Conservation (phyloP, 2,329 filamentous ascomycete species). For the Ophiostoma sp. region DNA sequence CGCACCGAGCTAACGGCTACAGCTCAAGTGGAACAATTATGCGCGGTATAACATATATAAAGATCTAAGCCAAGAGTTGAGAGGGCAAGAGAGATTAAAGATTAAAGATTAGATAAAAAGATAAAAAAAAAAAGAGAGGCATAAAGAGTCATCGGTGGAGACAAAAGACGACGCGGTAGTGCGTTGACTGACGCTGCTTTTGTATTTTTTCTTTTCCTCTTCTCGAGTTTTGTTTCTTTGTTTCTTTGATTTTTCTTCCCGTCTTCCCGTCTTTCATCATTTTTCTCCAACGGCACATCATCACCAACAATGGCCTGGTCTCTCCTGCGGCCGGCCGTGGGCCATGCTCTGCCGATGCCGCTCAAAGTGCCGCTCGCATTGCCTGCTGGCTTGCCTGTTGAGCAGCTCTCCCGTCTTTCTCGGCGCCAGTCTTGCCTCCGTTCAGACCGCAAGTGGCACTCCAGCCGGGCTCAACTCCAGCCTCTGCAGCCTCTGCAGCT, state of each 20-base stretch:
- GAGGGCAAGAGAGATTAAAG: background rate
- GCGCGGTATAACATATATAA: background rate
- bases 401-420: constrained; percentile 25
- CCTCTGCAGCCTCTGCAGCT: too few relatives aligned
- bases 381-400: constrained; percentile 18
- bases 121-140: background rate
- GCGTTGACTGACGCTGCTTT: background rate
- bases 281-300: background rate
- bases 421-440: constrained; percentile 1
- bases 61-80: background rate
- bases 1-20: background rate
- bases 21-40: constrained; percentile 6
- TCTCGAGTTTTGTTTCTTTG: background rate
- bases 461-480: background rate
- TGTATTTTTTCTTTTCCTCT: background rate
- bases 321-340: constrained; percentile 28
- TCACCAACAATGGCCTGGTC: constrained; percentile 25
- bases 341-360: constrained; percentile 20
- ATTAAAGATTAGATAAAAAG: background rate
- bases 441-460: background rate
- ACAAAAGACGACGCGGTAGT: background rate
- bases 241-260: background rate
- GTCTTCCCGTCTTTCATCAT: background rate
- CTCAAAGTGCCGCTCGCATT: constrained; percentile 17
- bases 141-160: background rate